phyloP scores from a whole-genome alignment of 2,329 filamentous ascomycete species.

The Penicillium brevicompactum region DNA sequence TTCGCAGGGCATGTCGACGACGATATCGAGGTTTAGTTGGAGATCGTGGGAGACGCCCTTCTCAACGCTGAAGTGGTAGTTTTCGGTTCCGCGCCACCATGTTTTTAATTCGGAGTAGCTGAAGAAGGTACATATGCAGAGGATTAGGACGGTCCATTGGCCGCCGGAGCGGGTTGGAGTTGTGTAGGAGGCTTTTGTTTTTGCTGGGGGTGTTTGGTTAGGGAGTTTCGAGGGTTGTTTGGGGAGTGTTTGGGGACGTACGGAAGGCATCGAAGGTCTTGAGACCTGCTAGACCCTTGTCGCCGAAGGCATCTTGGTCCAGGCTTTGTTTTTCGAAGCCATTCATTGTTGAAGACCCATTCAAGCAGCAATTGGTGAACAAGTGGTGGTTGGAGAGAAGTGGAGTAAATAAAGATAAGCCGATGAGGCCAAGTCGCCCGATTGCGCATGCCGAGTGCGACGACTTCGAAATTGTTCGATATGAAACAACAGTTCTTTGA shows the following conservation, averaged over 20 bases:
- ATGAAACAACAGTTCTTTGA: too few relatives aligned
- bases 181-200: slow-evolving; percentile 93
- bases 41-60: slow-evolving; percentile 84
- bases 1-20: slow-evolving; percentile 82
- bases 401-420: slow-evolving; percentile 27
- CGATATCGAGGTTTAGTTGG: slow-evolving; percentile 95
- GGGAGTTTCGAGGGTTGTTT: neutral
- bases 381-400: slow-evolving; percentile 18
- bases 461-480: neutral
- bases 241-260: slow-evolving; percentile 52
- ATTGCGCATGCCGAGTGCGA: slow-evolving; percentile 17
- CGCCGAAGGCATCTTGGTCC: slow-evolving; percentile 78
- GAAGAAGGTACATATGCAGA: slow-evolving; percentile 72
- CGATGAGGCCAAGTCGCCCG: slow-evolving; percentile 31
- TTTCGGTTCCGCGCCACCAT: slow-evolving; percentile 84
- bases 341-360: slow-evolving; percentile 64
- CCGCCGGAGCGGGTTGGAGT: slow-evolving; percentile 82
- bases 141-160: slow-evolving; percentile 87
- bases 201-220: slow-evolving; percentile 60
- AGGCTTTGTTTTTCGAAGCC: slow-evolving; percentile 71
- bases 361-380: slow-evolving; percentile 14
- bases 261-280: slow-evolving; percentile 97
- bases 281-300: slow-evolving; percentile 62
- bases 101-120: slow-evolving; percentile 74
- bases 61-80: slow-evolving; percentile 90